Conservation (phyloP, 1,284 basidiomycete genomes). For the Tilletia walkeri region DNA sequence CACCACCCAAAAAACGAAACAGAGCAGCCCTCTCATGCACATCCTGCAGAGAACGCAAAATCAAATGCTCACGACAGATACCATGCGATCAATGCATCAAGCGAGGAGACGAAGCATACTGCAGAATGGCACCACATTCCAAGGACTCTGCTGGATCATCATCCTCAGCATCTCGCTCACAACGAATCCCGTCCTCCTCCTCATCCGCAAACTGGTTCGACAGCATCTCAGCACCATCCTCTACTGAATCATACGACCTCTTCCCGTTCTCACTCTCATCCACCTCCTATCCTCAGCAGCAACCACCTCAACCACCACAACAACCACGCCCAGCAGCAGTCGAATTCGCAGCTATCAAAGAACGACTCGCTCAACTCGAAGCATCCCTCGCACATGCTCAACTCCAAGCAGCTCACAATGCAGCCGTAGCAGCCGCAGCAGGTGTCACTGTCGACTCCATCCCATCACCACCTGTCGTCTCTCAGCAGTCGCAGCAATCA, state of each 20-base stretch:
- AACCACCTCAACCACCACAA: constrained; percentile 23
- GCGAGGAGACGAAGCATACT: constrained; percentile 44
- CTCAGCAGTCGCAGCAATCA: not conserved
- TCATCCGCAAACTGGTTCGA: constrained; percentile 7
- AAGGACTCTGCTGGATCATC: not conserved
- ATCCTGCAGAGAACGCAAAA: constrained; percentile 49
- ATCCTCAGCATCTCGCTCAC: not conserved
- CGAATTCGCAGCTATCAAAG: constrained; percentile 50
- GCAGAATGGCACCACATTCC: constrained; percentile 41
- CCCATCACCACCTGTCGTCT: not conserved
- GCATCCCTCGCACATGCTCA: constrained; percentile 23
- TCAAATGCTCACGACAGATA: constrained; percentile 49
- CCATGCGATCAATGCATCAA: constrained; percentile 54
- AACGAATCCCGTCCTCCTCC: too few species aligned
- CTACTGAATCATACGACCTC: too few species aligned
- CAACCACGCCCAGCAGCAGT: constrained; percentile 28
- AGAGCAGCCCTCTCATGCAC: constrained; percentile 48
- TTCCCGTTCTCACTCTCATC: constrained; percentile 19
- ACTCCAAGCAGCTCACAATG: not conserved
- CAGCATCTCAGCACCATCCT: not conserved
- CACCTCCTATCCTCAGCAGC: constrained; percentile 25
- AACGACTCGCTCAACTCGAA: constrained; percentile 48
- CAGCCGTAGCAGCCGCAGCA: not conserved
- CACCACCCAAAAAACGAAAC: constrained; percentile 44
- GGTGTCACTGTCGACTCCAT: not conserved